Evolutionary conservation across 352 stramenopile species (phyloP).

Genomic region (Phytophthora chlamydospora): DNA sequence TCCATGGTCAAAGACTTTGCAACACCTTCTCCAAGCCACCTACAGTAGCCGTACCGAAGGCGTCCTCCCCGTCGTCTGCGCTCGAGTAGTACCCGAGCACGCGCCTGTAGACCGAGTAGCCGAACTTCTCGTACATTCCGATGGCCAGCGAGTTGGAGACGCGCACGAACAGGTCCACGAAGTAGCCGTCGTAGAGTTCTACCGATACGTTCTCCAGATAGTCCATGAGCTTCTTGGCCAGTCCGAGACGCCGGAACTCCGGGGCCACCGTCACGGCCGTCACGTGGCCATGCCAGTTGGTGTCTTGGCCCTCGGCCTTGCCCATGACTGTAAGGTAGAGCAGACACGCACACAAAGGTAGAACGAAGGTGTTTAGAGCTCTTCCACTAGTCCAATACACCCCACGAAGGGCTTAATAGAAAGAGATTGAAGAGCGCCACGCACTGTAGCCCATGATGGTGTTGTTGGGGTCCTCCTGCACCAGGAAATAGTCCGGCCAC

Average conservation of each 20-base stretch:
- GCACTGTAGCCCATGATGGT: slow-evolving; percentile 96
- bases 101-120: slow-evolving; percentile 92
- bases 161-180: slow-evolving; percentile 99
- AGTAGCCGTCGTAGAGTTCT: slow-evolving; percentile 94
- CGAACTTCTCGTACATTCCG: slow-evolving; percentile 93
- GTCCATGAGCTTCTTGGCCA: slow-evolving; percentile 95
- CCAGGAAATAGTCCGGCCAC: slow-evolving; percentile 97
- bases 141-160: slow-evolving; percentile 95
- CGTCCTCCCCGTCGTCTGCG: slow-evolving; percentile 82
- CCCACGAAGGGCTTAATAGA: slow-evolving; percentile 2
- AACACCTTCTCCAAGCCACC: neutral
- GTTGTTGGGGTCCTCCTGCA: slow-evolving; percentile 93
- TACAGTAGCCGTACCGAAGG: slow-evolving; percentile 69
- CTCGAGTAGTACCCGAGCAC: slow-evolving; percentile 94
- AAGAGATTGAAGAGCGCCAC: slow-evolving; percentile 16
- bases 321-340: slow-evolving; percentile 85
- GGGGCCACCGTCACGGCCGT: slow-evolving; percentile 98
- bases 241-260: slow-evolving; percentile 91
- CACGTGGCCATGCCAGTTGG: slow-evolving; percentile 98
- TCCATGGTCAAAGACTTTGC: neutral
- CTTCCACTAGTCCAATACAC: neutral
- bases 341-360: slow-evolving; percentile 13
- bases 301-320: slow-evolving; percentile 94
- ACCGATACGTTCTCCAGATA: slow-evolving; percentile 91
- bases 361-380: slow-evolving; percentile 1